Evolutionary conservation across 192 early-diverging fungal genomes (phyloP).

Genomic region (Coemansia sp.): DNA sequence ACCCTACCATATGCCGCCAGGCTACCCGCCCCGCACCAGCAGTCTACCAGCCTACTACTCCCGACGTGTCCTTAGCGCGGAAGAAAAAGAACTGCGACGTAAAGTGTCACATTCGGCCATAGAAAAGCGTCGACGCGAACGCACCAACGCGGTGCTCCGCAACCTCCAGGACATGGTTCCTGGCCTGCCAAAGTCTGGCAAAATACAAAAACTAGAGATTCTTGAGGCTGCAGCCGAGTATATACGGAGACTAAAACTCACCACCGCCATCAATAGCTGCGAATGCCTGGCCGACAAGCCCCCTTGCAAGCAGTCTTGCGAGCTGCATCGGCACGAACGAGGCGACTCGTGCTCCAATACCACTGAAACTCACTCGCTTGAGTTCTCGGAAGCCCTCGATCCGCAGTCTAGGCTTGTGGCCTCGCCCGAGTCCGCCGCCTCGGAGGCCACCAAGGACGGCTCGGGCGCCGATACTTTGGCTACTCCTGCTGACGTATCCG

Average conservation of each 20-base stretch:
- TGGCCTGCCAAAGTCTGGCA: slow-evolving; percentile 39
- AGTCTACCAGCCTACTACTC: background rate
- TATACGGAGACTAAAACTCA: slow-evolving; percentile 31
- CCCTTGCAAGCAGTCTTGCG: no score
- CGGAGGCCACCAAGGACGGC: slow-evolving; percentile 21
- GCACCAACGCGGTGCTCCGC: slow-evolving; percentile 82
- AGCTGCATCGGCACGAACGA: background rate
- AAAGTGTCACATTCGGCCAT: slow-evolving; percentile 88
- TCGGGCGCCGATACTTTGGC: slow-evolving; percentile 28
- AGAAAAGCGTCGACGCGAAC: slow-evolving; percentile 81
- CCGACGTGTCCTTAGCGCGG: slow-evolving; percentile 36
- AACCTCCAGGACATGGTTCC: slow-evolving; percentile 78
- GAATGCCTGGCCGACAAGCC: background rate
- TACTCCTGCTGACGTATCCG: slow-evolving; percentile 1
- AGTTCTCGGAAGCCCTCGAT: slow-evolving; percentile 3
- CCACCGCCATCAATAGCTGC: background rate
- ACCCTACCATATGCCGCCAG: no score
- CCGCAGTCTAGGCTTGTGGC: slow-evolving; percentile 11
- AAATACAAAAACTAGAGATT: slow-evolving; percentile 54
- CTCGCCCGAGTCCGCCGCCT: slow-evolving; percentile 27
- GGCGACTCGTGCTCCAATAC: slow-evolving; percentile 2
- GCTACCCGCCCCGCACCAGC: background rate
- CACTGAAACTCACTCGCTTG: slow-evolving; percentile 1
- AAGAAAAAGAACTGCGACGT: slow-evolving; percentile 67
- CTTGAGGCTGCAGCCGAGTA: slow-evolving; percentile 52